Percentiles rank a stretch among this genome's conserved stretches.
Evolutionary conservation across 140 eudicot species (phyloP).

Genomic region (Oenanthe javanica): DNA sequence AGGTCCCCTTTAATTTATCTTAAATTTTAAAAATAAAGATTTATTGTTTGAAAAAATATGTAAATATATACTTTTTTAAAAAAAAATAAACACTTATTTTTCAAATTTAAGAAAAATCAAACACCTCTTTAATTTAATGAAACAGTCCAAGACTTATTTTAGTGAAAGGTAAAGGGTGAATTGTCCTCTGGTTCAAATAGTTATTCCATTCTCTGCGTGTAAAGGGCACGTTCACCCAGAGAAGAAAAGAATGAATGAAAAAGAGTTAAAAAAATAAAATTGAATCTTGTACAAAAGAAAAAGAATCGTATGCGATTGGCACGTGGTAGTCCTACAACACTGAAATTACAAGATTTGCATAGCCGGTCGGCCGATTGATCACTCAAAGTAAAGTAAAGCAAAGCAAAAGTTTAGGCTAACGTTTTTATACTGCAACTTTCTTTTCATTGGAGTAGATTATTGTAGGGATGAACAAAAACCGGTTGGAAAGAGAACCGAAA

Average conservation of each 20-base stretch:
- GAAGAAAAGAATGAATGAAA: constrained; percentile 10
- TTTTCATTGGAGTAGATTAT: neutral
- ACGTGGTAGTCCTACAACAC: neutral
- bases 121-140: too few species aligned
- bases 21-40: too few species aligned
- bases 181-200: neutral
- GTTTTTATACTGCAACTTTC: neutral
- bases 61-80: too few species aligned
- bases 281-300: neutral
- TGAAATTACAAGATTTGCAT: neutral
- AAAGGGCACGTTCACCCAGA: neutral
- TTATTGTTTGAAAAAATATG: too few species aligned
- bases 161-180: neutral
- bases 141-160: neutral
- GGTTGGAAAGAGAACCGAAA: too few species aligned
- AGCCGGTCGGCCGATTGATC: constrained; percentile 8
- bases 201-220: neutral
- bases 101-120: too few species aligned
- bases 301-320: constrained; percentile 5
- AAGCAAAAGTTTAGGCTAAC: neutral
- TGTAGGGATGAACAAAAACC: too few species aligned
- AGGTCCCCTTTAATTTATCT: too few species aligned
- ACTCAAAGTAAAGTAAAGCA: neutral
- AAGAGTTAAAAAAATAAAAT: neutral
- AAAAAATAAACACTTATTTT: too few species aligned